These are phyloP conservation scores for Colletotrichum liriopes DNA, from an alignment of 2,329 filamentous ascomycete genomes.

Conservation along the genomic window DNA sequence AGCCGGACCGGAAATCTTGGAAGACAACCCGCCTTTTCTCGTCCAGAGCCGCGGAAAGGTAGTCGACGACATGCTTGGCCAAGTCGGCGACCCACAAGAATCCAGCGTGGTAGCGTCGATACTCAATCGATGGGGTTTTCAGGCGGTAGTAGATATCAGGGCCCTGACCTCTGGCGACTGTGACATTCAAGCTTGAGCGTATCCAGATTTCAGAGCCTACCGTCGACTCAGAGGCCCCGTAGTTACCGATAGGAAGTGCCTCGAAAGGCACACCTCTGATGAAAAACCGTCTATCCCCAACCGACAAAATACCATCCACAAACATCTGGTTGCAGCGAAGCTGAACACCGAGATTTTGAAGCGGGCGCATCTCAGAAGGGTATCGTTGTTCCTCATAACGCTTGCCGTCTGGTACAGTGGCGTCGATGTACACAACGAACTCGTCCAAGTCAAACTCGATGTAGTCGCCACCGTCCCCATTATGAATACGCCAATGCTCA, in stretches of 20 bases:
- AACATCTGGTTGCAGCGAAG: conserved; percentile 57
- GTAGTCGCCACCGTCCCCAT: conserved; percentile 49
- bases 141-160: conserved; percentile 77
- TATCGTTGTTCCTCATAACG: conserved; percentile 1
- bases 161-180: conserved; percentile 31
- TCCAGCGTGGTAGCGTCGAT: conserved; percentile 71
- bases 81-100: conserved; percentile 82
- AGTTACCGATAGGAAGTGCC: conserved; percentile 76
- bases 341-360: conserved; percentile 66
- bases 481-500: conserved; percentile 24
- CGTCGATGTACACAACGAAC: conserved; percentile 71
- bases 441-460: conserved; percentile 69
- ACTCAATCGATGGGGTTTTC: conserved; percentile 69
- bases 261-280: conserved; percentile 71
- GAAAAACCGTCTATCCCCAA: conserved; percentile 61
- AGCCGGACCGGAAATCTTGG: conserved; percentile 69
- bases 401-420: conserved; percentile 44
- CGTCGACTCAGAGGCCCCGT: conserved; percentile 65
- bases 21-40: conserved; percentile 61
- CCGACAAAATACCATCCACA: conserved; percentile 74
- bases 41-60: conserved; percentile 58
- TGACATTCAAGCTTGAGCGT: conserved; percentile 64
- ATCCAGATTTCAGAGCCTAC: conserved; percentile 75
- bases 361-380: conserved; percentile 66
- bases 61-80: conserved; percentile 81